Evolutionary conservation across 306 rosid genomes (phyloP).

Genomic region (Vigna unguiculata): DNA sequence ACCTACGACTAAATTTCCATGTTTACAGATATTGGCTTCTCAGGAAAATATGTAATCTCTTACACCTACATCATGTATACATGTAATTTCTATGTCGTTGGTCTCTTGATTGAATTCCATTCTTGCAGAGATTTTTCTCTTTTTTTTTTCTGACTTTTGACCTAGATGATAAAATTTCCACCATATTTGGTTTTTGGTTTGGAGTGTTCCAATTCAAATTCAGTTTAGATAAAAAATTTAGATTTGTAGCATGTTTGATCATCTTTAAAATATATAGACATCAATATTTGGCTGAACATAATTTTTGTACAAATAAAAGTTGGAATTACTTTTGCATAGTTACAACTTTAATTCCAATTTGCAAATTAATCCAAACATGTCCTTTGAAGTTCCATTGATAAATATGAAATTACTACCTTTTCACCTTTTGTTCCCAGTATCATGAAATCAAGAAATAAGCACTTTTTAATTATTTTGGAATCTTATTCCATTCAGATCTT

Average conservation of each 20-base stretch:
- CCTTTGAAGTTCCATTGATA: constrained; percentile 12
- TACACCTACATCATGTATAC: constrained; percentile 48
- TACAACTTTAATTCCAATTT: too few relatives aligned
- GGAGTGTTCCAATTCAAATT: too few relatives aligned
- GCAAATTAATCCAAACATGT: too few relatives aligned
- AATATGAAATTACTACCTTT: neutral
- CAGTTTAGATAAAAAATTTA: too few relatives aligned
- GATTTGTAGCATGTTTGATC: too few relatives aligned
- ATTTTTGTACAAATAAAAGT: too few relatives aligned
- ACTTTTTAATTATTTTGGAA: constrained; percentile 1
- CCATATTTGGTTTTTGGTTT: too few relatives aligned
- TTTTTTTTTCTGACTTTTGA: constrained; percentile 4
- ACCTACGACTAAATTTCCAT: constrained; percentile 21
- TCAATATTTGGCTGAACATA: too few relatives aligned
- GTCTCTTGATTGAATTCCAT: neutral
- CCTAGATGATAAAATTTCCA: neutral
- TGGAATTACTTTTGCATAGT: too few relatives aligned
- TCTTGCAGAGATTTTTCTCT: neutral
- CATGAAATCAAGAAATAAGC: constrained; percentile 40
- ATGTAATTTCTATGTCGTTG: constrained; percentile 40
- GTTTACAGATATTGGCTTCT: neutral
- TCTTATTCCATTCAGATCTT: constrained; percentile 1
- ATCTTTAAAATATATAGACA: too few relatives aligned
- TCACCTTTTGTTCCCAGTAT: constrained; percentile 30
- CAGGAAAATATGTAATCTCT: constrained; percentile 3